Base-by-base conservation (phyloP, 352 stramenopile species). In the Globisporangium alternatum region DNA sequence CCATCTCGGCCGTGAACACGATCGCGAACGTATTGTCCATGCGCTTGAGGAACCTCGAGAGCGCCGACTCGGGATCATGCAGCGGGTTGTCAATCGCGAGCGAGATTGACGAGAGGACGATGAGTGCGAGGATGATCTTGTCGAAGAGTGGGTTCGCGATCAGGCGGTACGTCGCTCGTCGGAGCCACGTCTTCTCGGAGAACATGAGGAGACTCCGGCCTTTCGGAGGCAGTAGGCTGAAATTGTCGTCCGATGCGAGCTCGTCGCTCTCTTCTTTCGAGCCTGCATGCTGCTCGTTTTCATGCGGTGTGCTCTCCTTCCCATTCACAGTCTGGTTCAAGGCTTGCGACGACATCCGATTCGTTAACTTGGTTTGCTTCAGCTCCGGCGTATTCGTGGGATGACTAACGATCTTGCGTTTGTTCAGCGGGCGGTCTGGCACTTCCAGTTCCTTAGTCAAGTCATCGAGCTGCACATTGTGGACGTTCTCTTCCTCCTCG, bases 51-150 rank as follows among this genome's bases (percentile, higher is more conserved):
- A 80, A 68, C 1, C 51, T 60, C 8, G 77, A 71, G 2, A 88
- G 56, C 0, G 22, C 33, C 2, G 76, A 85, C 17, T 79, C 51
- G 0, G 86, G 83, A 31, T 97, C 70, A 0, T 70, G 60, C 0
- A 97, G 75, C 7, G 93, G 93, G 41, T 93, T 93, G 35, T 98
- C 93, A 1, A 97, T 55, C 0, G 93, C 93, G 8, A 98, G 74
- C 3, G 86, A 70, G 15, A 98, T 70, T 0, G 86, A 96, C 33
- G 81, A 95, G 3, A 95, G 31, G 6, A 89, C 66, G 49, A 97
- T 97, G n/a, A 97, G 66, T 2, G 66, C 56, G 9, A 97, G 75
- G 35, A 97, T 86, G 8, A 75, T 71, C n/a, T 70, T 77, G 65
- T 97, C 91, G 52, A 98, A 98, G 22, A 73, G 70, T 19, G 64